phyloP scores from a whole-genome alignment of 768 basidiomycete species.

The Strobilomyces echinocephalus region DNA sequence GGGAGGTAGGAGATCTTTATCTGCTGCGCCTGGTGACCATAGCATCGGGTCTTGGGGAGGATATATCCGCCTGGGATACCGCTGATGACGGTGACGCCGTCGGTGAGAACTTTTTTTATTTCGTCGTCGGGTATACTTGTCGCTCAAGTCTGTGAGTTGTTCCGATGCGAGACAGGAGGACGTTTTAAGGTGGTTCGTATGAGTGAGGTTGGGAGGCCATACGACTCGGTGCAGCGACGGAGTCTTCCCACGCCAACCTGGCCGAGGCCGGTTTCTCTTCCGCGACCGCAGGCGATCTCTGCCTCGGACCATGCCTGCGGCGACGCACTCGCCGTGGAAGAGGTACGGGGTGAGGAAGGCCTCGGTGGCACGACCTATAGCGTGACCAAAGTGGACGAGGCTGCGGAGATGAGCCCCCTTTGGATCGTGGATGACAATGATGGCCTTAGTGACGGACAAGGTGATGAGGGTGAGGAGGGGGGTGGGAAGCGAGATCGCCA shows the following conservation, averaged over 20 bases:
- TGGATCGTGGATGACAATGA: conserved; percentile 96
- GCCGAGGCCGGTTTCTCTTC: conserved; percentile 53
- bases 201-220: conserved; percentile 83
- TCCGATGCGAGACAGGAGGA: conserved; percentile 86
- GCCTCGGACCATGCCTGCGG: conserved; percentile 95
- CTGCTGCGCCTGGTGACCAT: conserved; percentile 14
- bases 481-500: conserved; percentile 75
- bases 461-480: conserved; percentile 89
- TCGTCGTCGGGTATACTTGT: conserved; percentile 77
- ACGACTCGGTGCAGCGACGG: conserved; percentile 80
- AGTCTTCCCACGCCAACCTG: conserved; percentile 93
- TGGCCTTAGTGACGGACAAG: conserved; percentile 93
- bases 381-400: conserved; percentile 98
- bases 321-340: conserved; percentile 94
- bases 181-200: conserved; percentile 75
- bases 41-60: conserved; percentile 46
- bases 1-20: conserved; percentile 15
- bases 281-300: conserved; percentile 85
- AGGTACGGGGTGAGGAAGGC: conserved; percentile 90
- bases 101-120: conserved; percentile 77
- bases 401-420: conserved; percentile 95
- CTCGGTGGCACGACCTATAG: conserved; percentile 97
- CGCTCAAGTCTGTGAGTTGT: conserved; percentile 86
- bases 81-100: conserved; percentile 72
- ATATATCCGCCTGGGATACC: conserved; percentile 44